phyloP scores from a whole-genome alignment of 345 rosid species.

The Cochlearia excelsa region DNA sequence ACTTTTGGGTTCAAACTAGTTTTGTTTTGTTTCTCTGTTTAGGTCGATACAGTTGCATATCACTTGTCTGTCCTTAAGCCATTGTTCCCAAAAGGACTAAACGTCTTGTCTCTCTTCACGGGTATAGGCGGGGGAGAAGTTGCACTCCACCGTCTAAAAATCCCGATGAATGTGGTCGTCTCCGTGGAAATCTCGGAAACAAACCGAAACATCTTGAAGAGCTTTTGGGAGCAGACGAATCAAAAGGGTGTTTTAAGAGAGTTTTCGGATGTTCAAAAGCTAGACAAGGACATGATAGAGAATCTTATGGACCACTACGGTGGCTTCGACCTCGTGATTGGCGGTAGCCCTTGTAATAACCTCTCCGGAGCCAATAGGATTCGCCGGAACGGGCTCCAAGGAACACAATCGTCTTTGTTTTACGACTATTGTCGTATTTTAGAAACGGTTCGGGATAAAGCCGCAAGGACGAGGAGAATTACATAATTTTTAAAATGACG shows the following conservation, averaged over 20 bases:
- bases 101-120: conserved; percentile 75
- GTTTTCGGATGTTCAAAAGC: conserved; percentile 48
- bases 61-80: conserved; percentile 68
- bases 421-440: conserved; percentile 67
- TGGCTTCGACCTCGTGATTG: conserved; percentile 80
- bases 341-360: conserved; percentile 95
- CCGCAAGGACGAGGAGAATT: conserved; percentile 11
- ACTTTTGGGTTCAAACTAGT: no score
- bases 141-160: conserved; percentile 73
- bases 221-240: conserved; percentile 92
- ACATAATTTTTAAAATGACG: no score
- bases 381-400: conserved; percentile 74
- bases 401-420: conserved; percentile 73
- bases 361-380: conserved; percentile 81
- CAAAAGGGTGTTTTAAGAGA: conserved; percentile 65
- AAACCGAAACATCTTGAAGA: conserved; percentile 53
- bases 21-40: conserved; percentile 8
- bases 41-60: conserved; percentile 95
- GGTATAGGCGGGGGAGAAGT: conserved; percentile 98
- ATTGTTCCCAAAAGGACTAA: conserved; percentile 62
- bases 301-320: conserved; percentile 50
- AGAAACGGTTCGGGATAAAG: conserved; percentile 43
- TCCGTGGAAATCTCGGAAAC: conserved; percentile 66
- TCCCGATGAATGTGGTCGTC: conserved; percentile 64
- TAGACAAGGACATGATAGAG: conserved; percentile 46